Evolutionary conservation across 163 green algal genomes (phyloP).

Genomic region (Chlorella variabilis): DNA sequence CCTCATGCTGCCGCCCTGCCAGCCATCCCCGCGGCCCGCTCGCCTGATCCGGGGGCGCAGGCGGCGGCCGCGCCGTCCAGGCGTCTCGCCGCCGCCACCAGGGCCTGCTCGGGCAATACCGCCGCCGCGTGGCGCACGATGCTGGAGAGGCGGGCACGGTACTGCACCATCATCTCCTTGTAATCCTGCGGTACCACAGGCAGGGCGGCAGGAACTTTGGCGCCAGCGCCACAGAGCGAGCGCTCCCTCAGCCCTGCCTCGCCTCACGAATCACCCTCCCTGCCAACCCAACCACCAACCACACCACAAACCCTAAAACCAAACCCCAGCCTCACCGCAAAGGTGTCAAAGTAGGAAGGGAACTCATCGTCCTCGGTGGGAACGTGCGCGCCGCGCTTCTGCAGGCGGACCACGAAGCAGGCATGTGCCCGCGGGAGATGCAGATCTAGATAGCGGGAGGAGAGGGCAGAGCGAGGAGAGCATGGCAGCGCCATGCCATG

Average conservation of each 20-base stretch:
- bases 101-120: constrained; percentile 54
- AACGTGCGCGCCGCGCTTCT: constrained; percentile 29
- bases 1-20: too few species aligned
- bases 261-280: too few species aligned
- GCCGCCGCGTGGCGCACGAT: constrained; percentile 53
- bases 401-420: not conserved
- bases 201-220: too few species aligned
- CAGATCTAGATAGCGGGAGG: not conserved
- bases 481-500: too few species aligned
- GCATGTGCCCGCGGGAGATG: not conserved
- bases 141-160: constrained; percentile 49
- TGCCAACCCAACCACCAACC: too few species aligned
- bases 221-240: too few species aligned
- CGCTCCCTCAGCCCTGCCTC: too few species aligned
- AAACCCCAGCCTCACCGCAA: constrained; percentile 34
- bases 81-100: constrained; percentile 41
- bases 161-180: constrained; percentile 55
- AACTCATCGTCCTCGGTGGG: constrained; percentile 50
- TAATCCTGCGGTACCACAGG: constrained; percentile 44
- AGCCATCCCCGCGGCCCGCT: too few species aligned
- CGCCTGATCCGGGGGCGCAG: constrained; percentile 10
- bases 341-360: constrained; percentile 62
- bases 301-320: not conserved
- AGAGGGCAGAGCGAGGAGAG: too few species aligned
- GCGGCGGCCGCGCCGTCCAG: constrained; percentile 35